Evolutionary conservation across 768 basidiomycete genomes (phyloP), one percentile per base, ranked within the genome.

Genomic region (Lyophyllum shimeji): DNA sequence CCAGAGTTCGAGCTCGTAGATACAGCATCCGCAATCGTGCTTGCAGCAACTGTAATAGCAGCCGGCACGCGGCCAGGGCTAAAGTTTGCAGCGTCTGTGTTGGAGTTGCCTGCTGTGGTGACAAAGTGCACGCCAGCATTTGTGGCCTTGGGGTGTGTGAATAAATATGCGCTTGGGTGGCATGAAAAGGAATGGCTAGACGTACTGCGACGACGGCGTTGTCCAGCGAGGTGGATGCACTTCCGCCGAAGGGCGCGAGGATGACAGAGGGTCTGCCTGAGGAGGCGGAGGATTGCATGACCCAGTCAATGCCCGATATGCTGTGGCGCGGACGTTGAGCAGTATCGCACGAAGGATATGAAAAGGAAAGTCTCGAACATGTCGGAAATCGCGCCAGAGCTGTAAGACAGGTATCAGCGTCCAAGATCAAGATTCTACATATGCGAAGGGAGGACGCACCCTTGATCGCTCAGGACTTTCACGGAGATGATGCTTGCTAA

Each of bases 401-500:
- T 60, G 37, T 2, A 4, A 60, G 39, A 9, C 9, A n/a, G 25
- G 12, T 17, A 23, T 40, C 39, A 40, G 39, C 8, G 51, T 21
- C 7, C 17, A 46, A 39, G 27, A 40, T 8, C 24, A 33, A 37
- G 34, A 33, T 6, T 33, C 9, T 24, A 24, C 17, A 50, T 45
- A 13, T 27, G 5, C 9, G 1, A 49, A 2, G 13, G 27, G 18
- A 29, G n/a, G 20, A 54, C 62, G 24, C 42, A 63, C 57, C 66
- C 65, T 2, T 46, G 34, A 37, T 68, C 64, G 46, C 58, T 61
- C 20, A 68, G 61, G 27, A 65, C 64, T 47, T 67, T 66, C 40
- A 67, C 63, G 9, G 65, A 62, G 24, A 68, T 64, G 15, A 65
- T 24, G 49, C 42, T 61, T 44, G 67, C 64, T 23, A 52, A 44